These are phyloP conservation scores for Nymphaea colorata DNA, from an alignment of 164 flowering plant species.

Conservation along the genomic window DNA sequence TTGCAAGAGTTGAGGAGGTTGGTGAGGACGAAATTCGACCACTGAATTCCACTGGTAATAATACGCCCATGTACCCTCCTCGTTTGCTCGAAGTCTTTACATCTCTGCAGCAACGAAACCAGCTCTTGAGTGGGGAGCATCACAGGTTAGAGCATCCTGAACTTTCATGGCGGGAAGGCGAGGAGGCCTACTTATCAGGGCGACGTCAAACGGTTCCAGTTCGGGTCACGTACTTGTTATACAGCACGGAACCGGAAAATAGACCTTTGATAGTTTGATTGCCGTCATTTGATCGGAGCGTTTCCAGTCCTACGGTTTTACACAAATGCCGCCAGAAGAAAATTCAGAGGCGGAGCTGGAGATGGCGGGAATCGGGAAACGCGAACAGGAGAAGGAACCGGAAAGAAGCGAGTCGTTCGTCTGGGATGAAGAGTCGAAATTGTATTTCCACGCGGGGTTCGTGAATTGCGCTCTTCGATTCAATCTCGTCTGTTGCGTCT, in stretches of 20 bases:
- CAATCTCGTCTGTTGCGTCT: background rate
- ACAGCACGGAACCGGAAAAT: too few relatives aligned
- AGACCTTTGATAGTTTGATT: too few relatives aligned
- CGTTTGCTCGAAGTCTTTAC: too few relatives aligned
- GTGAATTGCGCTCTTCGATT: background rate
- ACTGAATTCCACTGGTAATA: background rate
- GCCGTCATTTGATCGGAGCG: background rate
- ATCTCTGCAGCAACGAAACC: too few relatives aligned
- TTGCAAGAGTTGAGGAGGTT: background rate
- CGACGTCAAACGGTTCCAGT: too few relatives aligned
- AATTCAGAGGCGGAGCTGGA: background rate
- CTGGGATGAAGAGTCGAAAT: slow-evolving; percentile 71
- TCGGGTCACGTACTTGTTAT: too few relatives aligned
- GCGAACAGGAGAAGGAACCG: slow-evolving; percentile 8
- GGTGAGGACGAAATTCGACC: background rate
- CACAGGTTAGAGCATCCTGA: too few relatives aligned
- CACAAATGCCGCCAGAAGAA: background rate
- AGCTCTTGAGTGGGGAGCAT: too few relatives aligned
- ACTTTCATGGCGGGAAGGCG: too few relatives aligned
- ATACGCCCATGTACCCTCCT: too few relatives aligned
- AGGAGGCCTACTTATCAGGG: too few relatives aligned
- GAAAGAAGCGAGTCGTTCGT: slow-evolving; percentile 24
- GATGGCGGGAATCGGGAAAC: slow-evolving; percentile 37
- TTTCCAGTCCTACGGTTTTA: background rate
- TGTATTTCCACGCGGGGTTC: slow-evolving; percentile 73